Evolutionary conservation across 352 stramenopile genomes (phyloP).

Genomic region (Phytophthora fragariaefolia): DNA sequence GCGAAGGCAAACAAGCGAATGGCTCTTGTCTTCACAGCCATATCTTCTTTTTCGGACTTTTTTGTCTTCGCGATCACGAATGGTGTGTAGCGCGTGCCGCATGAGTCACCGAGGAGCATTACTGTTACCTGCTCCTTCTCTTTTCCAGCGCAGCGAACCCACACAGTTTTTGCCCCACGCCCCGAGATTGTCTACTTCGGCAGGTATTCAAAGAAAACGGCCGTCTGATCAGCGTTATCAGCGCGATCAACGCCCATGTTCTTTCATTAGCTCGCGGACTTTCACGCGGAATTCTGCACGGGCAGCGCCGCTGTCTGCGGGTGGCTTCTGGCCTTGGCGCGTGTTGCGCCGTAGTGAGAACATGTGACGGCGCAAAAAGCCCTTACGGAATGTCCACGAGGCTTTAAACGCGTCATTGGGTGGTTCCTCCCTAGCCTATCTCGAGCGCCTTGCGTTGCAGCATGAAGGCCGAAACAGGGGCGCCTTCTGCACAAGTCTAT

Average conservation of each 20-base stretch:
- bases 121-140: conserved; percentile 27
- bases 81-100: conserved; percentile 13
- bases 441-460: conserved; percentile 26
- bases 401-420: conserved; percentile 3
- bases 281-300: conserved; percentile 1
- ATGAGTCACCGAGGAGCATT: conserved; percentile 37
- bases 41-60: neutral
- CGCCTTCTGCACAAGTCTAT: conserved; percentile 30
- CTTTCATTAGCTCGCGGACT: conserved; percentile 3
- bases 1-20: conserved; percentile 34
- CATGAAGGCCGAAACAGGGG: conserved; percentile 35
- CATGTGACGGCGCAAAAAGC: conserved; percentile 24
- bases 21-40: neutral
- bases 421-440: conserved; percentile 9
- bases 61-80: conserved; percentile 30
- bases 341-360: conserved; percentile 21
- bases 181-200: conserved; percentile 35
- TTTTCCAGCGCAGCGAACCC: conserved; percentile 26
- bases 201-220: conserved; percentile 42
- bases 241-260: conserved; percentile 22
- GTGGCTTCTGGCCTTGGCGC: conserved; percentile 15
- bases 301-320: neutral
- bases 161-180: conserved; percentile 29
- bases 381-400: neutral
- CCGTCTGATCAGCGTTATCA: conserved; percentile 41